Evolutionary conservation across 164 flowering plant genomes (phyloP).

Genomic region (Amborella trichopoda): DNA sequence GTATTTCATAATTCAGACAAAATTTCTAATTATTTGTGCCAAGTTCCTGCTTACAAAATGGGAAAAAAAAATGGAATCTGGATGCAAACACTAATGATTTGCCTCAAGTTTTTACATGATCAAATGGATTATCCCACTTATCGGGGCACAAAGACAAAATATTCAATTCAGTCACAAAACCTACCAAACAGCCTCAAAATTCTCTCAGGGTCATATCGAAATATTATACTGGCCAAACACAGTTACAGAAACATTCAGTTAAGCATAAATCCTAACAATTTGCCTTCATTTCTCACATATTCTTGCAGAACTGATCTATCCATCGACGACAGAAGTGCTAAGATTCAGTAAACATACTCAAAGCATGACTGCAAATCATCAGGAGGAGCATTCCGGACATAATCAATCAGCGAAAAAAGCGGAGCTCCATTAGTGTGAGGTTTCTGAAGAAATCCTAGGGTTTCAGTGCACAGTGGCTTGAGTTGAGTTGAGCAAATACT

Average conservation of each 20-base stretch:
- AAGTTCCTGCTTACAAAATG: neutral
- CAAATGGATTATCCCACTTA: neutral
- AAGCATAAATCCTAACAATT: neutral
- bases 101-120: neutral
- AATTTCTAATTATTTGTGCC: neutral
- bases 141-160: neutral
- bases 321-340: neutral
- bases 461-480: conserved; percentile 34
- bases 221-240: neutral
- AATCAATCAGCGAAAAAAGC: conserved; percentile 24
- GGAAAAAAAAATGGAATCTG: neutral
- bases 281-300: neutral
- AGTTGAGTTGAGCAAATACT: conserved; percentile 39
- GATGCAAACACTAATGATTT: neutral
- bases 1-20: neutral
- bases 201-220: neutral
- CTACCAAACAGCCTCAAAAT: neutral
- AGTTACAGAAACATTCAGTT: neutral
- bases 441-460: conserved; percentile 41
- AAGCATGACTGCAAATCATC: conserved; percentile 46
- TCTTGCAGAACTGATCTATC: neutral
- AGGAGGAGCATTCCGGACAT: conserved; percentile 32
- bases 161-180: neutral
- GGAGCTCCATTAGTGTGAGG: conserved; percentile 20
- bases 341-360: conserved; percentile 31